Percentiles rank a stretch among this genome's conserved stretches.
Conservation (phyloP, 257 asterid genomes). For the Scutellaria baicalensis region DNA sequence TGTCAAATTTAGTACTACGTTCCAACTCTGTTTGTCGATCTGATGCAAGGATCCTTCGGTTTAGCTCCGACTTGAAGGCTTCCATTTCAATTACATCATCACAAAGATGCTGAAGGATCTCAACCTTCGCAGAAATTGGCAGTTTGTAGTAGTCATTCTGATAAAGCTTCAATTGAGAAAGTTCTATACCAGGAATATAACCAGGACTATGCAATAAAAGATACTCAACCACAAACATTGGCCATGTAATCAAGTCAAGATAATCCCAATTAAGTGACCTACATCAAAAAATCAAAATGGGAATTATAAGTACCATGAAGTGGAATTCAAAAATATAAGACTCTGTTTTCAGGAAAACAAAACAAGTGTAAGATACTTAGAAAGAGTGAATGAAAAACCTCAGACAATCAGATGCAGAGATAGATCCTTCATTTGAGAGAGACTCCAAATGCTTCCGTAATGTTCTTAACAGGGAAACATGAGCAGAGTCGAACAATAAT, state of each 20-base stretch:
- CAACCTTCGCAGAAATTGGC: conserved; percentile 63
- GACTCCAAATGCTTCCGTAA: conserved; percentile 72
- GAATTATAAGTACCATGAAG: conserved; percentile 16
- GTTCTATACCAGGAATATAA: conserved; percentile 53
- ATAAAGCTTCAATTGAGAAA: conserved; percentile 41
- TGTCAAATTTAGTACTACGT: conserved; percentile 33
- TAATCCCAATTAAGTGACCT: conserved; percentile 95
- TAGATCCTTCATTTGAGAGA: conserved; percentile 60
- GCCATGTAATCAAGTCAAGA: conserved; percentile 95
- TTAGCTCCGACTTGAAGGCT: conserved; percentile 61
- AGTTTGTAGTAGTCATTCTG: conserved; percentile 62
- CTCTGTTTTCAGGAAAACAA: too few species aligned
- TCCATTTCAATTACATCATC: conserved; percentile 88
- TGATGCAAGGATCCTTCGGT: conserved; percentile 50
- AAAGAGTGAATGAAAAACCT: conserved; percentile 46
- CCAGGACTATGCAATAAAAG: conserved; percentile 63
- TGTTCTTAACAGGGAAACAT: conserved; percentile 69
- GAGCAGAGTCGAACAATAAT: conserved; percentile 69
- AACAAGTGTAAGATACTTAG: conserved; percentile 4
- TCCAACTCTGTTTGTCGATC: conserved; percentile 50
- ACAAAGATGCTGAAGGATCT: conserved; percentile 74
- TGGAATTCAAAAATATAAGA: conserved; percentile 3
- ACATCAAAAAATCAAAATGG: conserved; percentile 9
- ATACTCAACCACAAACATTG: conserved; percentile 79
- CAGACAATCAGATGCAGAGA: conserved; percentile 60